A percentile compares a stretch with the other conserved stretches of the same genome.
These are phyloP conservation scores for Solidago caesia DNA, from an alignment of 129 eudicot species.

Conservation along the genomic window DNA sequence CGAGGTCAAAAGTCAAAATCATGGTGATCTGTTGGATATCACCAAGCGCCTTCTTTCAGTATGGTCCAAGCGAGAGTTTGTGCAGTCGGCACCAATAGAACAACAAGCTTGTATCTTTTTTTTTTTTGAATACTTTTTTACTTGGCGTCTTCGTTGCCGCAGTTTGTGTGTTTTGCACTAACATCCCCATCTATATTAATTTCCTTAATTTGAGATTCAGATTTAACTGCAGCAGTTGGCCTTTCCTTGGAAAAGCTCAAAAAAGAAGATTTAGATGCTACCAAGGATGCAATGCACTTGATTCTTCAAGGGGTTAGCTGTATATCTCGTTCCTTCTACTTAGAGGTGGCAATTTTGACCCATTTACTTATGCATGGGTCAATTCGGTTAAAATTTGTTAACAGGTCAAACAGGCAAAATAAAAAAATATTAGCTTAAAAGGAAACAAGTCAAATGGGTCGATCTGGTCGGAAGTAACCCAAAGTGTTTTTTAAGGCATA, in stretches of 20 bases:
- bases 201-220: conserved; percentile 59
- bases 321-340: conserved; percentile 34
- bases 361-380: neutral
- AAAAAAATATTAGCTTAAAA: neutral
- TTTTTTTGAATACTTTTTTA: neutral
- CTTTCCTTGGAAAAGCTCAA: conserved; percentile 81
- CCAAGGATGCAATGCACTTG: conserved; percentile 73
- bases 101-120: conserved; percentile 94
- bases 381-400: neutral
- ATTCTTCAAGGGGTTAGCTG: conserved; percentile 96
- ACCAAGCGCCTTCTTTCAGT: conserved; percentile 62
- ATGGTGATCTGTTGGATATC: conserved; percentile 46
- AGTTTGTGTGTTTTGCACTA: conserved; percentile 19
- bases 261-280: conserved; percentile 78
- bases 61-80: conserved; percentile 90
- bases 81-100: conserved; percentile 81
- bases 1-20: conserved; percentile 36
- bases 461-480: neutral
- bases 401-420: neutral
- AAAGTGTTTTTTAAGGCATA: neutral
- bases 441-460: neutral
- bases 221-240: conserved; percentile 90
- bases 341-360: neutral
- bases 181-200: conserved; percentile 6
- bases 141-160: neutral